These are phyloP conservation scores for Cutaneotrichosporon dermatis DNA, from an alignment of 1,284 basidiomycete species.

Conservation along the genomic window DNA sequence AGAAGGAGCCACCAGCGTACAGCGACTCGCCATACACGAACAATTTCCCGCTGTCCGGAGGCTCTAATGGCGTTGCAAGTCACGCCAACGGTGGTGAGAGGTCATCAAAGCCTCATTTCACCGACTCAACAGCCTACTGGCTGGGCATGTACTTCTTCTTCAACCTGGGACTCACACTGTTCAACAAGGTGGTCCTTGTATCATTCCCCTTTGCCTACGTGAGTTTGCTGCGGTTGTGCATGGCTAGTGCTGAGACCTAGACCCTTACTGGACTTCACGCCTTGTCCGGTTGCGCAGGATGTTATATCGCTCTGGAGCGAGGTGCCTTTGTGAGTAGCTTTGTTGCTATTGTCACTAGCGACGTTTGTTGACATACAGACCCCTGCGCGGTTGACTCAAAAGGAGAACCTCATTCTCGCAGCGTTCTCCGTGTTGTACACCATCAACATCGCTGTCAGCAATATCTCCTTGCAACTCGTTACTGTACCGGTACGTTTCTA, in stretches of 20 bases:
- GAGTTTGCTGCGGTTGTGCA: conserved; percentile 28
- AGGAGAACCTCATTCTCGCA: conserved; percentile 62
- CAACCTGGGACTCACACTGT: conserved; percentile 83
- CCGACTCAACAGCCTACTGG: conserved; percentile 55
- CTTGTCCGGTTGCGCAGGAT: conserved; percentile 71
- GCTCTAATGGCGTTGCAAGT: neutral
- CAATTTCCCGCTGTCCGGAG: neutral
- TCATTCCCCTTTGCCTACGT: conserved; percentile 85
- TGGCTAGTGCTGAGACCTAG: too few species aligned
- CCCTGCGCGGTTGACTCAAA: conserved; percentile 57
- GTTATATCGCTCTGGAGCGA: conserved; percentile 59
- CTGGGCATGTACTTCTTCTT: conserved; percentile 76
- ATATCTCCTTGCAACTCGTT: conserved; percentile 77
- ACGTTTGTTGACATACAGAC: conserved; percentile 31
- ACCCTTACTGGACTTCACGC: conserved; percentile 81
- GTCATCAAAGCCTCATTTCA: conserved; percentile 13
- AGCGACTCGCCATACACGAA: conserved; percentile 6
- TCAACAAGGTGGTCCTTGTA: conserved; percentile 85
- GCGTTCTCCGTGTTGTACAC: conserved; percentile 84
- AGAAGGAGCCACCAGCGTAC: conserved; percentile 8
- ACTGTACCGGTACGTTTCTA: conserved; percentile 71
- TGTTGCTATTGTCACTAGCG: neutral
- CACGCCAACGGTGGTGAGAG: neutral
- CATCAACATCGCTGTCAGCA: conserved; percentile 87
- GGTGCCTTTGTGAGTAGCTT: conserved; percentile 55